Conservation (phyloP, 441 rosid genomes). For the Populus hybrid region DNA sequence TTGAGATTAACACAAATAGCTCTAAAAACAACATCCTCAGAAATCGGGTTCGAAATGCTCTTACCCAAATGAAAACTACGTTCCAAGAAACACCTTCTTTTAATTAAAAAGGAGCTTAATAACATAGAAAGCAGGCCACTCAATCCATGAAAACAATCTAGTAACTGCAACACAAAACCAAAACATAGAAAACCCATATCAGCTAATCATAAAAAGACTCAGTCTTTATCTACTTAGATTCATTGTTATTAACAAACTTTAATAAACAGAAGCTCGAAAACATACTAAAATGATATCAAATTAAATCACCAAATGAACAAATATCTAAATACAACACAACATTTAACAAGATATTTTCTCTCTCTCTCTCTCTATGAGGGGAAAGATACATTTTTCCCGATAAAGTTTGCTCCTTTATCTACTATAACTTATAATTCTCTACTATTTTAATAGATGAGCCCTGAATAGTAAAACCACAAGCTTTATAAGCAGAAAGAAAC, state of each 20-base stretch:
- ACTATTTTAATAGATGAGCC: background rate
- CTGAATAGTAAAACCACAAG: background rate
- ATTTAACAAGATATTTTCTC: background rate
- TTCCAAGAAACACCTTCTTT: slow-evolving; percentile 23
- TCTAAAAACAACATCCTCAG: slow-evolving; percentile 19
- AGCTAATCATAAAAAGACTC: background rate
- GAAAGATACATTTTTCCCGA: no score
- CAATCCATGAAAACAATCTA: slow-evolving; percentile 18
- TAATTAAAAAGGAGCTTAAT: slow-evolving; percentile 24
- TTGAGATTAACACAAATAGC: slow-evolving; percentile 57
- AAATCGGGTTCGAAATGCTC: slow-evolving; percentile 21
- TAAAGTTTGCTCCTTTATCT: no score
- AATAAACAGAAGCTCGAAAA: background rate
- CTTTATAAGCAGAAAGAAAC: background rate
- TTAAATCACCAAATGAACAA: background rate
- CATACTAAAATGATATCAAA: background rate
- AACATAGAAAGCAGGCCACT: slow-evolving; percentile 30
- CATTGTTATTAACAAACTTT: background rate
- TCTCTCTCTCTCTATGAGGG: no score
- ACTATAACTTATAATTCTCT: background rate
- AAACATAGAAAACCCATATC: background rate
- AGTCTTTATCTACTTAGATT: background rate
- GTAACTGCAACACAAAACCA: slow-evolving; percentile 16
- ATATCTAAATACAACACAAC: background rate
- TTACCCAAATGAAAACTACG: slow-evolving; percentile 49